Conservation (phyloP, 345 rosid species). For the Toxicodendron radicans region DNA sequence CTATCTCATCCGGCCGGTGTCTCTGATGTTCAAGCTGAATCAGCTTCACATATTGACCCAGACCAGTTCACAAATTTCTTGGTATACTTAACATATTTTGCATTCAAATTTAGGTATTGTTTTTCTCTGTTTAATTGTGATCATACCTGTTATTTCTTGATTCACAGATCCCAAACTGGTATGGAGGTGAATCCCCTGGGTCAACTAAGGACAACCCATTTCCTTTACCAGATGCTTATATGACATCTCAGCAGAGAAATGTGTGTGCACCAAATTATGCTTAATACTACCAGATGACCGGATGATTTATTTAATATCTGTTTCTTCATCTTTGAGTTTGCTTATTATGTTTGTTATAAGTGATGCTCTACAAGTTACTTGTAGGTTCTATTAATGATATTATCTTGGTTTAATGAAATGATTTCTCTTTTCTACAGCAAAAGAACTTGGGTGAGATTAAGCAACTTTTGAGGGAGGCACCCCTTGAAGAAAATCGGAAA, state of each 20-base stretch:
- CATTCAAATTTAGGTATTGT: background rate
- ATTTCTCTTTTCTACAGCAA: constrained; percentile 41
- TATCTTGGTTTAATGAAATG: background rate
- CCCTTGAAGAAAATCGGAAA: constrained; percentile 85
- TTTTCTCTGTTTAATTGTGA: background rate
- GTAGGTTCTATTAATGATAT: background rate
- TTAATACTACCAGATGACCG: constrained; percentile 11
- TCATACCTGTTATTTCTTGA: constrained; percentile 14
- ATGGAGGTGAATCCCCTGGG: constrained; percentile 66
- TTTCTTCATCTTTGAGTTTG: constrained; percentile 9
- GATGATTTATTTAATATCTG: constrained; percentile 2
- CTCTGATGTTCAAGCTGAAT: constrained; percentile 88
- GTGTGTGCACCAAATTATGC: constrained; percentile 39
- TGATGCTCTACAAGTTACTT: constrained; percentile 6
- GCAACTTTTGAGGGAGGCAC: constrained; percentile 67
- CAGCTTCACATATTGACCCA: constrained; percentile 78
- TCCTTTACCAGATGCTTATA: constrained; percentile 70
- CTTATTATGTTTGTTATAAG: constrained; percentile 11
- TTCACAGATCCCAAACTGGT: constrained; percentile 91
- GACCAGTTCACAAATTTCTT: constrained; percentile 91
- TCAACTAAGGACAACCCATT: constrained; percentile 85
- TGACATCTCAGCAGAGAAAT: constrained; percentile 76
- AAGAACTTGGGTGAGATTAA: constrained; percentile 77
- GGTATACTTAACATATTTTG: constrained; percentile 41
- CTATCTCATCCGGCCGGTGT: constrained; percentile 97